Conservation (phyloP, 2,329 filamentous ascomycete species). For the Shiraia sp. region DNA sequence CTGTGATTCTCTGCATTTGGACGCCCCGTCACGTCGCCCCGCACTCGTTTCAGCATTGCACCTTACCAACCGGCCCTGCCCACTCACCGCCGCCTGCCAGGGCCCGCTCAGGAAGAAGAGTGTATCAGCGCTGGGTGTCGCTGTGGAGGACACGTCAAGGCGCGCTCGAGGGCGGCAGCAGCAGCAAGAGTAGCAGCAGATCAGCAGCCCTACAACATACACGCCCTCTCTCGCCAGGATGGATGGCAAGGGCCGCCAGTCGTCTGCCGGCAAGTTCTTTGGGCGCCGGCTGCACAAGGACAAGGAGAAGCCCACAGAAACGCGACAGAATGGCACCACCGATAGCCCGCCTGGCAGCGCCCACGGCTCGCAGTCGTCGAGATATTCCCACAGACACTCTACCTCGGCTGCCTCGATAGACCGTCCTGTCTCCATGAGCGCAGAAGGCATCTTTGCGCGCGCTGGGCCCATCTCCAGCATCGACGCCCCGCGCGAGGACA, state of each 20-base stretch:
- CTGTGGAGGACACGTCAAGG: constrained; percentile 9
- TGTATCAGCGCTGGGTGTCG: neutral
- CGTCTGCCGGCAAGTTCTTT: constrained; percentile 83
- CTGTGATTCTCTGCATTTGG: constrained; percentile 4
- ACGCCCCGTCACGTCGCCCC: constrained; percentile 9
- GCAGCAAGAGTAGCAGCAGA: too few relatives aligned
- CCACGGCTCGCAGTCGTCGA: constrained; percentile 70
- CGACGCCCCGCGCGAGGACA: constrained; percentile 74
- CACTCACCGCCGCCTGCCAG: neutral
- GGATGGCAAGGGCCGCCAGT: constrained; percentile 80
- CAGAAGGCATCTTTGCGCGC: constrained; percentile 69
- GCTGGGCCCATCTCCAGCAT: constrained; percentile 86
- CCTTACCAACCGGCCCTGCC: constrained; percentile 3
- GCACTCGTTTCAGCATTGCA: constrained; percentile 16
- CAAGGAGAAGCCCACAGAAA: constrained; percentile 48
- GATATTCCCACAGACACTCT: constrained; percentile 60
- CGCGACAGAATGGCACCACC: constrained; percentile 58
- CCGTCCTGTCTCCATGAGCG: constrained; percentile 64
- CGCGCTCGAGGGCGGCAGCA: neutral
- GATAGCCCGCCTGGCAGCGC: constrained; percentile 66
- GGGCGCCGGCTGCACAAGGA: constrained; percentile 78
- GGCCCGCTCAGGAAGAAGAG: neutral
- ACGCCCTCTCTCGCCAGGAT: constrained; percentile 45
- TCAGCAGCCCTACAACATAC: constrained; percentile 59
- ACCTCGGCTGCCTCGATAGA: constrained; percentile 66